These are phyloP conservation scores for Yarrowia sp. DNA, from an alignment of 805 yeast species.

Conservation along the genomic window DNA sequence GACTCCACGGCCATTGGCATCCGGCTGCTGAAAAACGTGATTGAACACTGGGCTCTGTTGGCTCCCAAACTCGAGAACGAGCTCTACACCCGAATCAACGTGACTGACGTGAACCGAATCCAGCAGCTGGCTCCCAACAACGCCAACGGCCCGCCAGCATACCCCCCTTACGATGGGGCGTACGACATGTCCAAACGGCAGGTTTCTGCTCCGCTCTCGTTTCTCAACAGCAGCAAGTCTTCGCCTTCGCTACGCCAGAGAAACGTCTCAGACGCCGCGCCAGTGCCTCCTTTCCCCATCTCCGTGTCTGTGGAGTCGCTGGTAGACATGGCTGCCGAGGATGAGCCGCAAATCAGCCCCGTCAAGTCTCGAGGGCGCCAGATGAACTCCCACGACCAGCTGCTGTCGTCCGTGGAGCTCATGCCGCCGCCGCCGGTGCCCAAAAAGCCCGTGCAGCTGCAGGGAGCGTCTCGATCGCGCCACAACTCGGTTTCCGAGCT, in stretches of 20 bases:
- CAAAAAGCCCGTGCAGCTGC: conserved; percentile 26
- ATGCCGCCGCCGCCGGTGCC: conserved; percentile 37
- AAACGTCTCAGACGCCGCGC: conserved; percentile 25
- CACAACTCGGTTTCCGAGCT: conserved; percentile 21
- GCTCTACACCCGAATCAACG: conserved; percentile 30
- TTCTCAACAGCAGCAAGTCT: conserved; percentile 21
- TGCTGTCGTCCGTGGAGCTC: background rate
- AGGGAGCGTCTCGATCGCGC: conserved; percentile 10
- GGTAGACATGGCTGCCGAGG: conserved; percentile 10
- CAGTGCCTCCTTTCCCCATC: conserved; percentile 24
- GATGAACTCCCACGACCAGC: background rate
- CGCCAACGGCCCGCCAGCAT: background rate
- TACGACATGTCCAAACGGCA: conserved; percentile 23
- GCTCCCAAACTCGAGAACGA: conserved; percentile 22
- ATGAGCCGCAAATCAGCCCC: conserved; percentile 8
- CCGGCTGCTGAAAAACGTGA: conserved; percentile 60
- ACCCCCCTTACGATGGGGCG: conserved; percentile 29
- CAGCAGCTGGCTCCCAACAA: conserved; percentile 19
- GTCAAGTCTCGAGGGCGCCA: conserved; percentile 29
- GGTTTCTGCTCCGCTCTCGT: conserved; percentile 28
- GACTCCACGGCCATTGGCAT: conserved; percentile 60
- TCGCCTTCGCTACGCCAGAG: conserved; percentile 20
- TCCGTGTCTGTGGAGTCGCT: conserved; percentile 35
- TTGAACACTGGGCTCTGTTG: conserved; percentile 60
- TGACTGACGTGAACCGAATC: conserved; percentile 15